These are phyloP conservation scores for Botryotinia calthae DNA, from an alignment of 2,329 filamentous ascomycete species.

Conservation along the genomic window DNA sequence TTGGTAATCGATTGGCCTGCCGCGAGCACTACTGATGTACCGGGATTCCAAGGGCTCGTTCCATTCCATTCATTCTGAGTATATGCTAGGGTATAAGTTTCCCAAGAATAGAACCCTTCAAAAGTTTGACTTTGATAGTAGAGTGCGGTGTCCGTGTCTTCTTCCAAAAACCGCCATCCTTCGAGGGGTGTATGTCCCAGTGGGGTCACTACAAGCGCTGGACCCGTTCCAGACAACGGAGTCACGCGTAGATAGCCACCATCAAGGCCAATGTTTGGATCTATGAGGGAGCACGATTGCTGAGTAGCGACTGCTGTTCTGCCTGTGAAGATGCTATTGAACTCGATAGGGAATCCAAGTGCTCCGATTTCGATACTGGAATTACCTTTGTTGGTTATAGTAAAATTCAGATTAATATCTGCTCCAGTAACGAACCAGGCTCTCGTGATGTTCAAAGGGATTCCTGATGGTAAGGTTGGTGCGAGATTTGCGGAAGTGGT, in stretches of 20 bases:
- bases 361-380: constrained; percentile 52
- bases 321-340: constrained; percentile 60
- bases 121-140: constrained; percentile 54
- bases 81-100: constrained; percentile 52
- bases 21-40: constrained; percentile 47
- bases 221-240: constrained; percentile 51
- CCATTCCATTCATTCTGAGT: constrained; percentile 55
- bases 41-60: constrained; percentile 53
- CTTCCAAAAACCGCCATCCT: constrained; percentile 53
- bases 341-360: constrained; percentile 57
- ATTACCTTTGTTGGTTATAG: constrained; percentile 46
- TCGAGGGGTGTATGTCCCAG: constrained; percentile 51
- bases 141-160: constrained; percentile 43
- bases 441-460: constrained; percentile 48
- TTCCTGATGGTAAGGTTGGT: constrained; percentile 42
- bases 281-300: constrained; percentile 52
- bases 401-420: constrained; percentile 53
- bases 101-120: constrained; percentile 61
- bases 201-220: constrained; percentile 49
- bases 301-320: constrained; percentile 49
- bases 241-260: constrained; percentile 56
- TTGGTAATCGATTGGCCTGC: constrained; percentile 48
- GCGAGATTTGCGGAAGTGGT: constrained; percentile 43
- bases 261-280: constrained; percentile 59
- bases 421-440: constrained; percentile 50